These are phyloP conservation scores for Lasiosphaeris hirsuta DNA, from an alignment of 495 filamentous ascomycete genomes.

Conservation along the genomic window DNA sequence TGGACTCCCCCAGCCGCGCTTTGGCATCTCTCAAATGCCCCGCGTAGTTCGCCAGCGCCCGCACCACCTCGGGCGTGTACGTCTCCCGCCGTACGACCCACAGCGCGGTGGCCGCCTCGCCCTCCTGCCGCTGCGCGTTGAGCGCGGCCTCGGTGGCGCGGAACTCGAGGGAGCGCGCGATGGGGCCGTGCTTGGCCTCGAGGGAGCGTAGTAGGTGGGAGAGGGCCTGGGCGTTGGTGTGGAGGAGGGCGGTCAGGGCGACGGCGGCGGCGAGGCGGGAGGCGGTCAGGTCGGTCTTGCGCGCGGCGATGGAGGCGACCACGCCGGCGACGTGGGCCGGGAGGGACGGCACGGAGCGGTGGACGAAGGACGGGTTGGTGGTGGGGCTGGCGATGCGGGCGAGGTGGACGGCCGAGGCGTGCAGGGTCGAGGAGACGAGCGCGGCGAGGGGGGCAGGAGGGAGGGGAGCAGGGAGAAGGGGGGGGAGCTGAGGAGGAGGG, in stretches of 20 bases:
- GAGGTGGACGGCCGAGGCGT: constrained; percentile 36
- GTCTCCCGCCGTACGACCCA: constrained; percentile 34
- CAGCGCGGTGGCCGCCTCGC: constrained; percentile 33
- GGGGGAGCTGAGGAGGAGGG: constrained; percentile 38
- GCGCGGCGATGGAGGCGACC: constrained; percentile 11
- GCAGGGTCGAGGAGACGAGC: constrained; percentile 41
- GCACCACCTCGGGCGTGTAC: constrained; percentile 55
- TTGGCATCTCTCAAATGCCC: constrained; percentile 51
- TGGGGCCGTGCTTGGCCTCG: constrained; percentile 59
- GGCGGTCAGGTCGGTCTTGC: constrained; percentile 27
- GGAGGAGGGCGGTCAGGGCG: constrained; percentile 28
- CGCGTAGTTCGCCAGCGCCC: constrained; percentile 56
- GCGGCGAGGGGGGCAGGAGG: constrained; percentile 39
- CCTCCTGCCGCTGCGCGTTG: constrained; percentile 47
- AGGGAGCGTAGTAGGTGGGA: constrained; percentile 35
- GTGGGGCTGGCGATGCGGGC: constrained; percentile 44
- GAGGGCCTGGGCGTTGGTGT: constrained; percentile 28
- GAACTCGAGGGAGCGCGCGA: constrained; percentile 60
- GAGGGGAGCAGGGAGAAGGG: constrained; percentile 39
- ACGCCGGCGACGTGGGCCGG: constrained; percentile 27
- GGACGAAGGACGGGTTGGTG: constrained; percentile 53
- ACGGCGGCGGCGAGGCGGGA: constrained; percentile 34
- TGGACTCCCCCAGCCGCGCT: constrained; percentile 45
- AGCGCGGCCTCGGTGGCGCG: constrained; percentile 53
- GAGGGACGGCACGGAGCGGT: constrained; percentile 45